phyloP scores from a whole-genome alignment of 331 rosid species.

The Prunus yedoensis region DNA sequence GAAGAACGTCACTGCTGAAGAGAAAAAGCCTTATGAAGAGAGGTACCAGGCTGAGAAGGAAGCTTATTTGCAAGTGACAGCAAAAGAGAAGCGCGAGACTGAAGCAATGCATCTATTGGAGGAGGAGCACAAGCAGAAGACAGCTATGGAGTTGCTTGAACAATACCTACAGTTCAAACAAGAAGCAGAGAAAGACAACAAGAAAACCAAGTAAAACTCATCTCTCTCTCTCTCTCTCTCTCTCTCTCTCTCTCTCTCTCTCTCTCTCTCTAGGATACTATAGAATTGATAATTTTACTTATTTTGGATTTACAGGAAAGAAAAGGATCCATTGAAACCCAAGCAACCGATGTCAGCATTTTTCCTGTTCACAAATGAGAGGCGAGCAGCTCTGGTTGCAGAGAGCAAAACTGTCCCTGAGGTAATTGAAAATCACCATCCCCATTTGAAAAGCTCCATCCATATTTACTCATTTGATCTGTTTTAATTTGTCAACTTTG shows the following conservation, averaged over 20 bases:
- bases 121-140: slow-evolving; percentile 81
- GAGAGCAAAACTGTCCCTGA: slow-evolving; percentile 60
- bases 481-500: neutral
- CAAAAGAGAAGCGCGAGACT: slow-evolving; percentile 72
- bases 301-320: slow-evolving; percentile 52
- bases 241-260: neutral
- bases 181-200: slow-evolving; percentile 56
- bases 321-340: slow-evolving; percentile 89
- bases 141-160: slow-evolving; percentile 89
- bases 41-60: slow-evolving; percentile 72
- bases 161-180: slow-evolving; percentile 81
- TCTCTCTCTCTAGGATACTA: no score
- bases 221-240: neutral
- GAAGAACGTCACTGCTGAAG: slow-evolving; percentile 69
- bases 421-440: slow-evolving; percentile 30
- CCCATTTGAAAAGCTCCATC: neutral
- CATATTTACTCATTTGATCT: neutral
- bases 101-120: slow-evolving; percentile 89
- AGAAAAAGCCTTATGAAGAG: slow-evolving; percentile 85
- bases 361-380: slow-evolving; percentile 70
- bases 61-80: slow-evolving; percentile 56
- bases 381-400: slow-evolving; percentile 59
- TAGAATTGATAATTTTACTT: neutral
- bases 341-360: slow-evolving; percentile 86
- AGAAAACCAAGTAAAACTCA: slow-evolving; percentile 53